phyloP scores from a whole-genome alignment of 208 protist genomes.

The Leishmania tropica region DNA sequence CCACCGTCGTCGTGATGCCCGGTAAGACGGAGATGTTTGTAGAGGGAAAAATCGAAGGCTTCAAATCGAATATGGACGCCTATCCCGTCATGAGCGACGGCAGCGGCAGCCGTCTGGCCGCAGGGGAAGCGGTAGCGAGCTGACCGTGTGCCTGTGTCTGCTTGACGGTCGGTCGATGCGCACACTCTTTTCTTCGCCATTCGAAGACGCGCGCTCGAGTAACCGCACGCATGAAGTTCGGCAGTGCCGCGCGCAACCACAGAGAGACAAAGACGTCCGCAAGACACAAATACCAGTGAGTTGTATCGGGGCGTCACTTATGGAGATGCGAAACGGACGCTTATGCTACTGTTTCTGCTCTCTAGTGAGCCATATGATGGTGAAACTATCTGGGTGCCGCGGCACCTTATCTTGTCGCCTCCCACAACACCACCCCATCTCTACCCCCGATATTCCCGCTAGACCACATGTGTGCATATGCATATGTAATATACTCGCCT shows the following conservation, averaged over 20 bases:
- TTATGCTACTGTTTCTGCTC: not conserved
- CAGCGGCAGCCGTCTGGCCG: not conserved
- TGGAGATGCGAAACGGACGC: not conserved
- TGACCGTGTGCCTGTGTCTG: not conserved
- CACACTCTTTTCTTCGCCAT: not conserved
- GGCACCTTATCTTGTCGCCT: not conserved
- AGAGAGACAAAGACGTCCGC: not conserved
- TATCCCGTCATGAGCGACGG: slow-evolving; percentile 4
- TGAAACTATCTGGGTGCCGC: not conserved
- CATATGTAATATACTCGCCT: not conserved
- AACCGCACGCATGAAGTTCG: not conserved
- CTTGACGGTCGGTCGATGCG: not conserved
- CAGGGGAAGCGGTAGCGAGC: not conserved
- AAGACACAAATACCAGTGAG: not conserved
- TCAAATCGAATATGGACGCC: slow-evolving; percentile 68
- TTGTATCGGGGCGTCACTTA: not conserved
- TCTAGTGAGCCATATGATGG: not conserved
- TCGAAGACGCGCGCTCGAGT: not conserved
- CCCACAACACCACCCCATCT: not conserved
- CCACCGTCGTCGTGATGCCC: slow-evolving; percentile 55
- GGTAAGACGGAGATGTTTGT: slow-evolving; percentile 75
- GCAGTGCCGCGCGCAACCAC: not conserved
- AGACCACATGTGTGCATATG: not conserved
- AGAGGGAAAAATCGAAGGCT: slow-evolving; percentile 60
- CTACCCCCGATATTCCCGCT: not conserved